These are phyloP conservation scores for Pythium sukuiense DNA, from an alignment of 352 stramenopile genomes.

Conservation along the genomic window DNA sequence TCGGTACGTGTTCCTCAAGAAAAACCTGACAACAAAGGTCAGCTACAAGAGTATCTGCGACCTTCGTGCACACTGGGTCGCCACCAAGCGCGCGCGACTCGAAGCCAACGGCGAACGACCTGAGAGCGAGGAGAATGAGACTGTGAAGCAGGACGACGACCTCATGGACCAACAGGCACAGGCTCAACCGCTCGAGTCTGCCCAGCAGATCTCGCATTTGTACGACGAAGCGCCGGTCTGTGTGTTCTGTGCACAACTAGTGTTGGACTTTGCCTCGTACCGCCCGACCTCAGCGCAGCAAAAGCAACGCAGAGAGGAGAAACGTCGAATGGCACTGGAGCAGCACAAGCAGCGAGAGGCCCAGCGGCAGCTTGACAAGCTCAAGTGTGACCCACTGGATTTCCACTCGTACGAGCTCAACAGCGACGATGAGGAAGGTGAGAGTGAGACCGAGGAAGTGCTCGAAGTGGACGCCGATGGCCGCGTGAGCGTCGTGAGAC, in stretches of 20 bases:
- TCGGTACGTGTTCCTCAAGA: constrained; percentile 56
- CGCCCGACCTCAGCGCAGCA: constrained; percentile 23
- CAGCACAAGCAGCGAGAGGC: constrained; percentile 29
- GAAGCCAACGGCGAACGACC: background rate
- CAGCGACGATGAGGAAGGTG: constrained; percentile 49
- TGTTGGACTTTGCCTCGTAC: constrained; percentile 51
- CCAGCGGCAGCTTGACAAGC: constrained; percentile 21
- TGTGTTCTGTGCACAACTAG: constrained; percentile 56
- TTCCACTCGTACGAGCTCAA: constrained; percentile 52
- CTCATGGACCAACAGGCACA: constrained; percentile 1
- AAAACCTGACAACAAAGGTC: constrained; percentile 53
- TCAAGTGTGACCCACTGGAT: constrained; percentile 50
- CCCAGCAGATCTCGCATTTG: constrained; percentile 41
- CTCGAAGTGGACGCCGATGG: constrained; percentile 43
- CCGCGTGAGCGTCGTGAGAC: constrained; percentile 38
- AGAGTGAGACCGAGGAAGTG: constrained; percentile 40
- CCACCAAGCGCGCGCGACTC: background rate
- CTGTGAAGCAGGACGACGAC: background rate
- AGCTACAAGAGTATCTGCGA: constrained; percentile 68
- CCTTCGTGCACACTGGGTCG: constrained; percentile 42
- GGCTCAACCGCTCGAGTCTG: constrained; percentile 5
- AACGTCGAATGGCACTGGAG: constrained; percentile 22
- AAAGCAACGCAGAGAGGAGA: constrained; percentile 3
- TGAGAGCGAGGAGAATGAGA: background rate
- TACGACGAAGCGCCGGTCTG: constrained; percentile 64